phyloP scores from a whole-genome alignment of 2,329 filamentous ascomycete genomes.

The Dactylellina haptotyla region DNA sequence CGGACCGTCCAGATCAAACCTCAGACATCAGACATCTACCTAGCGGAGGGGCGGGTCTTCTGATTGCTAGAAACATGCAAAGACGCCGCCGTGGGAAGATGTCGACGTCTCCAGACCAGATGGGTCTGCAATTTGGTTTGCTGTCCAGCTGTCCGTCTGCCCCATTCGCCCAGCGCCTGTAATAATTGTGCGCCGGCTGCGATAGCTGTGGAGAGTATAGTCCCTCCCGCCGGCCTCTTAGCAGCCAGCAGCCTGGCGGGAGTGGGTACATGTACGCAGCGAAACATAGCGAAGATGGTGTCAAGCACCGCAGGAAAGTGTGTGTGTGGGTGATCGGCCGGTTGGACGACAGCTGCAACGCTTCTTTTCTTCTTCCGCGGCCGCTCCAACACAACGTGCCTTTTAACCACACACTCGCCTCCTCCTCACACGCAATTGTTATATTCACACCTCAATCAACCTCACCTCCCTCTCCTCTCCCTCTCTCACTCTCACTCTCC shows the following conservation, averaged over 20 bases:
- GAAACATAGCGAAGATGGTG: no score
- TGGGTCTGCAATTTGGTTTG: not conserved
- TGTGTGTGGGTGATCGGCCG: not conserved
- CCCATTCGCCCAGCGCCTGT: no score
- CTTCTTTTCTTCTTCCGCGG: slow-evolving; percentile 39
- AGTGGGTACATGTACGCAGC: slow-evolving; percentile 3
- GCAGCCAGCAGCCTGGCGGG: not conserved
- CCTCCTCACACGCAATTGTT: not conserved
- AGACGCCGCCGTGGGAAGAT: no score
- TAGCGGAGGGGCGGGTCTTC: not conserved
- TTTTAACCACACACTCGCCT: no score
- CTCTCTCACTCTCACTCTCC: slow-evolving; percentile 2
- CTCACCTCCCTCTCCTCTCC: not conserved
- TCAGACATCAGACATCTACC: slow-evolving; percentile 1
- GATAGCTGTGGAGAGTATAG: not conserved
- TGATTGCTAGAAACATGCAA: no score
- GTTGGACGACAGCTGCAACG: slow-evolving; percentile 53
- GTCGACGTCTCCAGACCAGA: not conserved
- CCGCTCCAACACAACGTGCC: not conserved
- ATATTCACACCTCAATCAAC: not conserved
- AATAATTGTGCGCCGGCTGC: not conserved
- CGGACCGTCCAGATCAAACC: slow-evolving; percentile 8
- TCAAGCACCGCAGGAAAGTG: not conserved
- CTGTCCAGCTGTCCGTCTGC: no score
- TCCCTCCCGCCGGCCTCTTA: no score